Base-by-base conservation (phyloP, 805 yeast genomes). In the Candida maesae region DNA sequence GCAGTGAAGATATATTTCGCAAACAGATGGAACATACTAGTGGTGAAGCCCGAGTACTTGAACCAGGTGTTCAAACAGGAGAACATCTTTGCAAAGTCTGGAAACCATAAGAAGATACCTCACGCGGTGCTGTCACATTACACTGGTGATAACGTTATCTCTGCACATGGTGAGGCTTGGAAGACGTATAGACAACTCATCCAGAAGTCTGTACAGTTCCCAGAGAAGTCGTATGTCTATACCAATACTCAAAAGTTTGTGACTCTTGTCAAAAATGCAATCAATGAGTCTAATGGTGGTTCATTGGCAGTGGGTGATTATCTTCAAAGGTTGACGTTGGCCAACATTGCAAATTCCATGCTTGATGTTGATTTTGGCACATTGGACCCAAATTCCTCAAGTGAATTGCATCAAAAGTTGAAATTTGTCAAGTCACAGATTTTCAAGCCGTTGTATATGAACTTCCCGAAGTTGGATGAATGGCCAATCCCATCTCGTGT, bases 1-100 rank as follows among this genome's bases (percentile, higher is more conserved):
- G 81, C 81, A 0, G 83, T 72, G 0, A 77, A 77, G 53, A 63
- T 77, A 5, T 78, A 69, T 52, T 78, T 77, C 61, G 84, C 78
- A 6, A 74, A 79, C 1, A 66, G 79, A 42, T 78, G 84, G 84
- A 78, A 78, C 48, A 68, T 77, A 16, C 54, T 78, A 23, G 75
- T 78, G 1, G 64, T 74, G 2, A 66, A 56, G 36, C 82, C 82
- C 2, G 68, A 69, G 24, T 66, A 58, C 38, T 56, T 78, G 45
- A 55, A 58, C 6, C 72, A 72, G 39, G 54, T 78, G 7, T 67
- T 77, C 45, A 71, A 65, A 48, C 66, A 75, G 38, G 80, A 77
- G 42, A 63, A 68, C 15, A 56, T 66, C 1, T 78, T 67, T 58
- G 77, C 75, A 4, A 78, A 78, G 46, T 74, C 81, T 51, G 84